Percentiles rank a stretch among this genome's conserved stretches.
Conservation (phyloP, 257 asterid species). For the Buddleja alternifolia region DNA sequence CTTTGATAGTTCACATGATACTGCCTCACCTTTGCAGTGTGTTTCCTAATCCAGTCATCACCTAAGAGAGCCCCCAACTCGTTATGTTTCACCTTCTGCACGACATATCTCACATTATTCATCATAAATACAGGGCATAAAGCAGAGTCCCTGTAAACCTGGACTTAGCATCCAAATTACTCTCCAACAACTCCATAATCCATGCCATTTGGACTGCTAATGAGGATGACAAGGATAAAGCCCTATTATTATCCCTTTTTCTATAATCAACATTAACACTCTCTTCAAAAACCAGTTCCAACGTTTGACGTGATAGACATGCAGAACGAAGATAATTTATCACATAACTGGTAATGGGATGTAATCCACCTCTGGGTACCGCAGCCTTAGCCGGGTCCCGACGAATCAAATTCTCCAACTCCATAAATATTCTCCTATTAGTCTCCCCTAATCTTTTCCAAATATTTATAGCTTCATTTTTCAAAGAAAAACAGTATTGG, state of each 20-base stretch:
- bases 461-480: slow-evolving; percentile 66
- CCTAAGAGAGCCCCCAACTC: slow-evolving; percentile 78
- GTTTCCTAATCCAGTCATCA: slow-evolving; percentile 80
- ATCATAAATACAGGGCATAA: slow-evolving; percentile 77
- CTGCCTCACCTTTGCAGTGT: slow-evolving; percentile 68
- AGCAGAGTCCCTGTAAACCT: slow-evolving; percentile 66
- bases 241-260: slow-evolving; percentile 51
- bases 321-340: slow-evolving; percentile 90
- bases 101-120: slow-evolving; percentile 79
- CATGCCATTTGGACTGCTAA: slow-evolving; percentile 61
- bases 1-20: slow-evolving; percentile 67
- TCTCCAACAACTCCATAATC: slow-evolving; percentile 82
- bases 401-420: slow-evolving; percentile 82
- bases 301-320: slow-evolving; percentile 61
- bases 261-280: slow-evolving; percentile 38
- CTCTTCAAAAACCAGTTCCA: slow-evolving; percentile 83
- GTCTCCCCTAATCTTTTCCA: slow-evolving; percentile 84
- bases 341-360: slow-evolving; percentile 83
- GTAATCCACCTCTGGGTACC: slow-evolving; percentile 87
- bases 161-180: slow-evolving; percentile 77
- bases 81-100: slow-evolving; percentile 71
- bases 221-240: slow-evolving; percentile 31
- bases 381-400: slow-evolving; percentile 74
- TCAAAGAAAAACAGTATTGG: slow-evolving; percentile 52
- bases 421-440: slow-evolving; percentile 75